A percentile compares a stretch with the other conserved stretches of the same genome.
Conservation (phyloP, 306 rosid genomes). For the Acacia crassicarpa region DNA sequence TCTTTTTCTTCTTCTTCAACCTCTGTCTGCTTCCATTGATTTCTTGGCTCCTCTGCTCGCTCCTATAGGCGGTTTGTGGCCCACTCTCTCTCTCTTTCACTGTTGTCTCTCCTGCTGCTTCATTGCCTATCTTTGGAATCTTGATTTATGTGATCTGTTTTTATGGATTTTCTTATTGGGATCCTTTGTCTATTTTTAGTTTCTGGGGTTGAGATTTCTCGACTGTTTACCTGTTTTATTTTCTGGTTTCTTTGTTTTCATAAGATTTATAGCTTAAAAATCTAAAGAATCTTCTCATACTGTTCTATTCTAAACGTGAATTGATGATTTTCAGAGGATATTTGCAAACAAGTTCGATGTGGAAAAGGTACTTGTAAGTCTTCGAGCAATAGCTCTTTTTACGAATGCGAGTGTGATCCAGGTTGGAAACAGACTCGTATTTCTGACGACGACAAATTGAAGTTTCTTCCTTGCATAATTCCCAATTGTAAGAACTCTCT, state of each 20-base stretch:
- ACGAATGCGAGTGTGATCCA: slow-evolving; percentile 68
- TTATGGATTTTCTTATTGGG: background rate
- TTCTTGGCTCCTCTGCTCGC: slow-evolving; percentile 60
- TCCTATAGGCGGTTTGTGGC: slow-evolving; percentile 62
- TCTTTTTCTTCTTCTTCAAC: slow-evolving; percentile 37
- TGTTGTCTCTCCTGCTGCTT: background rate
- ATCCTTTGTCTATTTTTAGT: background rate
- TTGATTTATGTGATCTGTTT: slow-evolving; percentile 1
- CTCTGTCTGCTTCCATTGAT: slow-evolving; percentile 38
- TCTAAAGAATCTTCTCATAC: background rate
- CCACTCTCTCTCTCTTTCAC: background rate
- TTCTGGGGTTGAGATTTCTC: slow-evolving; percentile 5
- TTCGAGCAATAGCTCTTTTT: slow-evolving; percentile 52
- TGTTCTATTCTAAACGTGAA: background rate
- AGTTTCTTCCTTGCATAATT: slow-evolving; percentile 81
- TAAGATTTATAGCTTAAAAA: background rate
- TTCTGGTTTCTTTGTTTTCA: background rate
- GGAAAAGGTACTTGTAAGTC: slow-evolving; percentile 84
- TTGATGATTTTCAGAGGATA: slow-evolving; percentile 47
- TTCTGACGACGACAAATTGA: slow-evolving; percentile 33
- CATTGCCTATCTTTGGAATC: background rate
- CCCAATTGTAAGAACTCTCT: slow-evolving; percentile 67
- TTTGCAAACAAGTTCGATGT: slow-evolving; percentile 68
- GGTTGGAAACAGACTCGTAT: slow-evolving; percentile 71
- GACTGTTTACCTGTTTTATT: background rate